Percentiles rank a stretch among this genome's conserved stretches.
Evolutionary conservation across 23 red algal genomes (phyloP).

Genomic region (Cyanidiococcus yangmingshanensis): DNA sequence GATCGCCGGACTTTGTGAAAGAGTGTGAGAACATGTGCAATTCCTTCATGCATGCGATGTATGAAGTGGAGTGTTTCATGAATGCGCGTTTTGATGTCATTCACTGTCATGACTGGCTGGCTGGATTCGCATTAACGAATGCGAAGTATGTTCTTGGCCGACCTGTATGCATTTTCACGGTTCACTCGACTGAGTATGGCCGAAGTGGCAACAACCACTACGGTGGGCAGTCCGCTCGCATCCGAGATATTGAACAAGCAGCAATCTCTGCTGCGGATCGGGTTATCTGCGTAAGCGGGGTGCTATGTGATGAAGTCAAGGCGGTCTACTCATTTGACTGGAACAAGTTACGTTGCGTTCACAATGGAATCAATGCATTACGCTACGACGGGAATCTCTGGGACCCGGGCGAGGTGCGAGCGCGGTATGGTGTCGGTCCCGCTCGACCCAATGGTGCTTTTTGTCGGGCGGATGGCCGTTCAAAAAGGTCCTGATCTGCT

Average conservation of each 20-base stretch:
- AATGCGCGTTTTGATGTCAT: constrained; percentile 64
- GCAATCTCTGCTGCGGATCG: constrained; percentile 63
- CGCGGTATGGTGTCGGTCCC: constrained; percentile 66
- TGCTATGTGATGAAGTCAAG: constrained; percentile 93
- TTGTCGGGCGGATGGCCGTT: constrained; percentile 81
- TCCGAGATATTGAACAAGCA: constrained; percentile 62
- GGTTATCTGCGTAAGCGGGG: constrained; percentile 71
- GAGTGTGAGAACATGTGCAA: constrained; percentile 70
- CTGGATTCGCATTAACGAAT: constrained; percentile 65
- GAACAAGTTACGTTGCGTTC: constrained; percentile 83
- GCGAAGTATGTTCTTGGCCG: constrained; percentile 63
- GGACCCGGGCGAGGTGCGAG: constrained; percentile 68
- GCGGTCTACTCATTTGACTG: constrained; percentile 79
- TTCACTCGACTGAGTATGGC: constrained; percentile 89
- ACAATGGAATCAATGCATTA: constrained; percentile 87
- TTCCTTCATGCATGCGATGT: constrained; percentile 47
- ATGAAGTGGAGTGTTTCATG: constrained; percentile 87
- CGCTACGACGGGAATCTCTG: constrained; percentile 83
- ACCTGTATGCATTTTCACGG: constrained; percentile 59
- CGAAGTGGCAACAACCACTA: constrained; percentile 81
- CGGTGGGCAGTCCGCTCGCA: constrained; percentile 77
- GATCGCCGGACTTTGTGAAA: constrained; percentile 73
- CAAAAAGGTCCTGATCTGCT: constrained; percentile 90
- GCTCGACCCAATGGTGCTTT: constrained; percentile 92
- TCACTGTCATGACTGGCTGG: constrained; percentile 87